Percentiles rank a stretch among this genome's conserved stretches.
Evolutionary conservation across 768 basidiomycete species (phyloP).

Genomic region (Boletellus ananiceps): DNA sequence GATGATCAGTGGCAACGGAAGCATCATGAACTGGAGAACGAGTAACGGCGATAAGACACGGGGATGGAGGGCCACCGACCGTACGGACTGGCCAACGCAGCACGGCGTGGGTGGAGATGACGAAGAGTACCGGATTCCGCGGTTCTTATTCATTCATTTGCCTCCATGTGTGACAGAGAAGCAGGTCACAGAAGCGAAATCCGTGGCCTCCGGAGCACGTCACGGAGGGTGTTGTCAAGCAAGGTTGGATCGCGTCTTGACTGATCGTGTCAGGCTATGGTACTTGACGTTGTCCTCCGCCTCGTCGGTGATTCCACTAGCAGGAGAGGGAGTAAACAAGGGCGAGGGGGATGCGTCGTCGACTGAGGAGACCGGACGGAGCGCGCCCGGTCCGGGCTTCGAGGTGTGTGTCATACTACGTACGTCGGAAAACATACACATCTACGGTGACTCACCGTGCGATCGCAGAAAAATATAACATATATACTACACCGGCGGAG

Average conservation of each 20-base stretch:
- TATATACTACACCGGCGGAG: background rate
- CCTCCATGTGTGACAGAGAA: background rate
- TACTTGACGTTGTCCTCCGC: no score
- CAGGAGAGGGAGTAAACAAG: no score
- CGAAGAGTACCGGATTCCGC: background rate
- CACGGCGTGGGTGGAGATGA: background rate
- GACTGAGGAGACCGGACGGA: background rate
- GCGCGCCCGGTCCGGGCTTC: background rate
- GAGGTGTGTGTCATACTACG: background rate
- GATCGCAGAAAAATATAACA: background rate
- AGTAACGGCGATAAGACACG: background rate
- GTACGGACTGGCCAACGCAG: no score
- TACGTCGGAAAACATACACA: background rate
- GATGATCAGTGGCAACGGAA: background rate
- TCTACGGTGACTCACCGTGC: background rate
- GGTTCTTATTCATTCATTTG: background rate
- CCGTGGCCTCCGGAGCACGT: background rate
- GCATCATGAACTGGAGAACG: background rate
- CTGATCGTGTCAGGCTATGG: no score
- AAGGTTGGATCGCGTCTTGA: background rate
- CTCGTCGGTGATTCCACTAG: no score
- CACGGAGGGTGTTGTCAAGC: background rate
- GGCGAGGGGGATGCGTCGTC: no score
- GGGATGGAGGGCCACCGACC: no score
- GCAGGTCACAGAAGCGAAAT: background rate